Base-by-base conservation (phyloP, 1,284 basidiomycete genomes). In the Tetrapyrgos nigripes region DNA sequence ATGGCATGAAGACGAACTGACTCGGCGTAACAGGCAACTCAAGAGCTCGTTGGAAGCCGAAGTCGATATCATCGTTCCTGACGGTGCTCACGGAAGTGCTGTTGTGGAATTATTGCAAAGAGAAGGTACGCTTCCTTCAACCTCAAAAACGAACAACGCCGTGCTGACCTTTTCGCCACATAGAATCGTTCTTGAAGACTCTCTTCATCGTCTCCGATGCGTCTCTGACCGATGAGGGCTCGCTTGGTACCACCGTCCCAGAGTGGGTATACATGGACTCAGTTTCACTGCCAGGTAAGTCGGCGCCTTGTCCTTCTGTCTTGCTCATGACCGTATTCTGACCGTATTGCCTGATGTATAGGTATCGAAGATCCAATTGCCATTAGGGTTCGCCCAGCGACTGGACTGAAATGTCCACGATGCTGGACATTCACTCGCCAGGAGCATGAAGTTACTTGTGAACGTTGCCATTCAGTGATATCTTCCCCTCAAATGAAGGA, bases 161-260 rank as follows among this genome's bases (percentile, higher is more conserved):
- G 17, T 44, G 9, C 45, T 64, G 31, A 66, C 49, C 31, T 26
- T 54, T 4, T 28, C 6, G 14, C 47, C 28, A 28, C 53, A 28
- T 56, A 93, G 92, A 82, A 64, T 66, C 73, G 10, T 80, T 86
- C 58, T 75, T 94, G 28, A 87, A 87, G 65, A 87, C 85, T 0
- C 76, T 95, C 2, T 92, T 93, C 70, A 91, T 93, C 57, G 89
- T 92, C 3, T 94, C 93, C 1, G 79, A 88, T 50, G 89, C 84
- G 17, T 73, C 70, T 13, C 61, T 91, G 14, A 70, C 70, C 0
- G 76, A 83, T 57, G 74, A 80, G 57, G 77, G 70, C 2, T 77
- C 78, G 6, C 61, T 77, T 9, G 75, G 74, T 4, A 68, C 75
- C 0, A 58, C 64, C 4, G 71, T 78, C 8, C 69, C 78, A 0